Base-by-base conservation (phyloP, 805 yeast species). In the Grigorovia transvaalensis region DNA sequence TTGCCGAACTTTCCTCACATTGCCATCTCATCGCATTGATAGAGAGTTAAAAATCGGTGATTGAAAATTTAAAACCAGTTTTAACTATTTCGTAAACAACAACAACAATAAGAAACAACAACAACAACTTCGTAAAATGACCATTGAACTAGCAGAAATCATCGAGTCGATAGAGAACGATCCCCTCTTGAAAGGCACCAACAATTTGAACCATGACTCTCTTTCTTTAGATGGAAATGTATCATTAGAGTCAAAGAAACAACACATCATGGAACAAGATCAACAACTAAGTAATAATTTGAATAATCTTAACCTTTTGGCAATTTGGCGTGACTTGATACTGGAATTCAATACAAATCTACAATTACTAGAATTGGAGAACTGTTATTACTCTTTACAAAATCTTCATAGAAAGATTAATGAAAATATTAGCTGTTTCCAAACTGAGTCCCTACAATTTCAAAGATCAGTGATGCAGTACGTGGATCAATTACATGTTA, bases 331-430 rank as follows among this genome's bases (percentile, higher is more conserved):
- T 2, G 57, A 53, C 19, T 53, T 65, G 15, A 49, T 66, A 17
- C 48, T 56, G 46, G 70, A 66, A 50, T 59, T 65, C 33, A 61
- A 61, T 20, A 57, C 66, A 6, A 65, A 65, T 53, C 56, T 60
- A 19, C 61, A 61, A 29, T 48, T 57, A 40, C 40, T 56, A 18
- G 69, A 65, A 50, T 54, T 65, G n/a, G 68, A 65, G 47, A 65
- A 64, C 53, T 65, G 69, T 49, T 66, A 62, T 49, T 60, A 63
- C 51, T 64, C 69, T 2, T 51, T 66, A 40, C 55, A 60, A 41
- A 56, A 58, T 9, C 44, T 66, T 45, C 59, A 60, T 18, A 62
- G 56, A 45, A 64, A 59, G 49, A 46, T 65, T 9, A 52, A 54
- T 27, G 49, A 53, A 15, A 57, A 56, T 20, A 55, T 54, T 44